These are phyloP conservation scores for Volutella citrinella DNA, from an alignment of 2,329 filamentous ascomycete species.

Conservation along the genomic window DNA sequence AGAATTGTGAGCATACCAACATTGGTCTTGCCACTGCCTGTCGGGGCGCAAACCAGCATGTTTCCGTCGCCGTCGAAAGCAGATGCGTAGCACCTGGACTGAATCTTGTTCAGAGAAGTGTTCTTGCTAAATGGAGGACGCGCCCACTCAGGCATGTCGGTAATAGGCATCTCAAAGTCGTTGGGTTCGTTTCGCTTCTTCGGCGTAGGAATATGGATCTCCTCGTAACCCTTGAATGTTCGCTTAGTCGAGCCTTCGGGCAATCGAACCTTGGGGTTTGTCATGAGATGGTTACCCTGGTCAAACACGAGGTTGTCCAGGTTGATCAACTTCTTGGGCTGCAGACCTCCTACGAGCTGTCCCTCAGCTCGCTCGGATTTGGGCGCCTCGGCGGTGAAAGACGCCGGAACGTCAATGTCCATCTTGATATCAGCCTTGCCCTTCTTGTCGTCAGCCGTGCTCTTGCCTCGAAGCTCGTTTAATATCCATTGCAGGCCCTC, in stretches of 20 bases:
- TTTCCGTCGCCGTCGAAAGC: constrained; percentile 95
- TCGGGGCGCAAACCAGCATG: constrained; percentile 96
- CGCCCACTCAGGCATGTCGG: constrained; percentile 91
- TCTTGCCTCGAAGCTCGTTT: constrained; percentile 80
- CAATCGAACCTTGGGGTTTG: constrained; percentile 92
- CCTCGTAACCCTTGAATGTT: constrained; percentile 96
- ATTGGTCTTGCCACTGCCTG: constrained; percentile 96
- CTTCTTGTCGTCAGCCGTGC: constrained; percentile 56
- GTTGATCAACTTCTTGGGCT: constrained; percentile 85
- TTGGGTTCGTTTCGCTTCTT: constrained; percentile 80
- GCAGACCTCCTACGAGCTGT: constrained; percentile 74
- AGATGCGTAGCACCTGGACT: constrained; percentile 87
- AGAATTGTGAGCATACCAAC: constrained; percentile 97
- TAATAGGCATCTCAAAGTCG: constrained; percentile 78
- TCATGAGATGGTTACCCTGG: constrained; percentile 98
- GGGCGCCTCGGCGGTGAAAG: constrained; percentile 46
- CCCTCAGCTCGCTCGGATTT: constrained; percentile 61
- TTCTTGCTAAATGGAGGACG: constrained; percentile 80
- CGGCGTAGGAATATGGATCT: constrained; percentile 93
- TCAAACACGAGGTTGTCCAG: constrained; percentile 96
- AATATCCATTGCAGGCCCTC: constrained; percentile 84
- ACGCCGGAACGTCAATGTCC: constrained; percentile 77
- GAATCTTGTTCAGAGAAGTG: constrained; percentile 88
- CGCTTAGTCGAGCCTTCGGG: constrained; percentile 94
- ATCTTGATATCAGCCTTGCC: constrained; percentile 86